These are phyloP conservation scores for Crithidia sp. DNA, from an alignment of 208 protist species.

Conservation along the genomic window DNA sequence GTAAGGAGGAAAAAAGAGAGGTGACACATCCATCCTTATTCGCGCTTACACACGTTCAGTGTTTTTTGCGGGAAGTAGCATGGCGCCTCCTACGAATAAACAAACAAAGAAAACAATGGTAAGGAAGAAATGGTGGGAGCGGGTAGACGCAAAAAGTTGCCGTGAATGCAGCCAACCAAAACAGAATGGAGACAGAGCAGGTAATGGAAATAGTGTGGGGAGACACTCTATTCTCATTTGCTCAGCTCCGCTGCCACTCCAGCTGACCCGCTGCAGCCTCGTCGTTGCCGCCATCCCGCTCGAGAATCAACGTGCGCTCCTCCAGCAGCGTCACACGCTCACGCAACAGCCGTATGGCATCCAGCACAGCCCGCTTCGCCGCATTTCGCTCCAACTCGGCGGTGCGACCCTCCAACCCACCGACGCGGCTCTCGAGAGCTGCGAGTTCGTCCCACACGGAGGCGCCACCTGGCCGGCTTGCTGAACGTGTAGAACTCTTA, in stretches of 20 bases:
- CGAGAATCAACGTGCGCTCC: conserved; percentile 8
- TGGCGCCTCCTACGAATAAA: background rate
- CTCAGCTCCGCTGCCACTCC: background rate
- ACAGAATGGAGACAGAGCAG: too few species aligned
- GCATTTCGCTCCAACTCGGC: conserved; percentile 12
- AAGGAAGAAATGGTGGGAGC: background rate
- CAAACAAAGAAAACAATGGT: background rate
- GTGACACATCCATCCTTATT: too few species aligned
- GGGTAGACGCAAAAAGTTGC: too few species aligned
- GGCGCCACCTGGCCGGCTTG: too few species aligned
- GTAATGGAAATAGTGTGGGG: background rate
- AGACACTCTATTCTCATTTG: background rate
- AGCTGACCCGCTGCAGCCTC: background rate
- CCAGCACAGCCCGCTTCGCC: conserved; percentile 17
- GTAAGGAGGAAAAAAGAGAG: too few species aligned
- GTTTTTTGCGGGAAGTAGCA: background rate
- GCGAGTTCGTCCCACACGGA: background rate
- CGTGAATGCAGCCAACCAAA: too few species aligned
- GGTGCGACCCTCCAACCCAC: conserved; percentile 14
- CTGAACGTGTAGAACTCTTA: too few species aligned
- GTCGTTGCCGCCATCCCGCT: background rate
- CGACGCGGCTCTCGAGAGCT: conserved; percentile 5
- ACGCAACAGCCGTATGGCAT: conserved; percentile 9
- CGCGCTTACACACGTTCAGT: too few species aligned
- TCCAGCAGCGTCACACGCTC: conserved; percentile 15